Base-by-base conservation (phyloP, 2,329 filamentous ascomycete genomes). In the Colletotrichum simmondsii region DNA sequence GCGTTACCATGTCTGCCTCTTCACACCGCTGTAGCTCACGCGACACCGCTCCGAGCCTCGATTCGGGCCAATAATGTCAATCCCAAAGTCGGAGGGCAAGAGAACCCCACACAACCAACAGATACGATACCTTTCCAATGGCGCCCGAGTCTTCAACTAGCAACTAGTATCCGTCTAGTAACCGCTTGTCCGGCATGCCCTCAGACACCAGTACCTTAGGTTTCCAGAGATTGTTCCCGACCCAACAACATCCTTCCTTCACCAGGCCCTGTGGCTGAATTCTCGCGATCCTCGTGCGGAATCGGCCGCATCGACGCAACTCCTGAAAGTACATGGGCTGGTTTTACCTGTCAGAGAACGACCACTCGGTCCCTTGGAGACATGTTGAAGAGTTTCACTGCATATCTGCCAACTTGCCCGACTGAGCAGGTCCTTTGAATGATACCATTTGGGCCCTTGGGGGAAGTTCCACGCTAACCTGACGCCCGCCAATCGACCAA, bases 1-100 rank as follows among this genome's bases (percentile, higher is more conserved):
- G 30, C 28, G 53, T 26, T 35, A 22, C 28, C 28, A n/a, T 49
- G 68, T 56, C 42, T 60, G 42, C 26, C 65, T 72, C 65, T 56
- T 26, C 46, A 70, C 60, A 61, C 60, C 66, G 35, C 70, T 65
- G 70, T 66, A 60, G 70, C 70, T 70, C 66, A 70, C 70, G 60
- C 66, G 70, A 69, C 70, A 65, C 60, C 56, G 66, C 57, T 65
- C 66, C 54, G 19, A 52, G 26, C 52, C 42, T 53, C 22, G 28
- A 26, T 42, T 54, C 12, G 57, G 49, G 28, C 64, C 58, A 68
- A 52, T 37, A 16, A 30, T 68, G 46, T 26, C n/a, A 63, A 49
- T 61, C 24, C 28, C 60, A 53, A 46, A 19, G 46, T 63, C 22
- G 53, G 46, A 32, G 60, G 42, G n/a, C 42, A 46, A 32, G 19